These are phyloP conservation scores for Trichopus zeylanicus DNA, from an alignment of 116 monocot genomes.

Conservation along the genomic window DNA sequence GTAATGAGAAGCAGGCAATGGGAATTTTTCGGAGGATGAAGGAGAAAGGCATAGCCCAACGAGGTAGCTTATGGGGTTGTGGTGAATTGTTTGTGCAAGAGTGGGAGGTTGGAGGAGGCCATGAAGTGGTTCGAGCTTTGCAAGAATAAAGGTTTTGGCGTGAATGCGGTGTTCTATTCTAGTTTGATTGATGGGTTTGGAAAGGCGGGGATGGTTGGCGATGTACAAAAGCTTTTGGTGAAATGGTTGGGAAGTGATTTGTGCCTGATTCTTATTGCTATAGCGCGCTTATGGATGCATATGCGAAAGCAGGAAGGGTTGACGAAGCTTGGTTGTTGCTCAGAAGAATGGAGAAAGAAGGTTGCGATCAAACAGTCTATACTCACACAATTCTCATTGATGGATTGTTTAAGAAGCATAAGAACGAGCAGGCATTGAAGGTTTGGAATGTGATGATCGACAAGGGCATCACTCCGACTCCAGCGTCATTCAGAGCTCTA, in stretches of 20 bases:
- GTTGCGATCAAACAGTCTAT: conserved; percentile 63
- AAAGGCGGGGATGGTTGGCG: conserved; percentile 54
- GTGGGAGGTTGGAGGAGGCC: conserved; percentile 63
- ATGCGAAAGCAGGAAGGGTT: conserved; percentile 45
- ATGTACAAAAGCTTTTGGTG: conserved; percentile 50
- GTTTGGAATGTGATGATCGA: conserved; percentile 81
- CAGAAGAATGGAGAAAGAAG: conserved; percentile 63
- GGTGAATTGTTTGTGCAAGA: conserved; percentile 70
- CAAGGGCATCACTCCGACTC: conserved; percentile 71
- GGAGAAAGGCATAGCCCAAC: conserved; percentile 54
- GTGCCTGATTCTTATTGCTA: conserved; percentile 73
- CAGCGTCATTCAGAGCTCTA: conserved; percentile 60
- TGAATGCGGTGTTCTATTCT: conserved; percentile 63
- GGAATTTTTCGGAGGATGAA: conserved; percentile 61
- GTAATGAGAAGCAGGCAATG: conserved; percentile 60
- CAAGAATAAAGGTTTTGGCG: conserved; percentile 20
- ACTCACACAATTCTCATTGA: conserved; percentile 85
- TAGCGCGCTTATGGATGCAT: conserved; percentile 59
- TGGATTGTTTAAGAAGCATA: conserved; percentile 70
- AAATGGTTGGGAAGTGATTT: conserved; percentile 48
- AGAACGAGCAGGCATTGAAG: conserved; percentile 77
- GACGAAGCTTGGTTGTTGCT: conserved; percentile 52
- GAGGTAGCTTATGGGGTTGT: conserved; percentile 61
- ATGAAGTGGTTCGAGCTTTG: conserved; percentile 66
- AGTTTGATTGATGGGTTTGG: conserved; percentile 84